Evolutionary conservation across 2,329 filamentous ascomycete genomes (phyloP).

Genomic region (Graphilbum fragrans): DNA sequence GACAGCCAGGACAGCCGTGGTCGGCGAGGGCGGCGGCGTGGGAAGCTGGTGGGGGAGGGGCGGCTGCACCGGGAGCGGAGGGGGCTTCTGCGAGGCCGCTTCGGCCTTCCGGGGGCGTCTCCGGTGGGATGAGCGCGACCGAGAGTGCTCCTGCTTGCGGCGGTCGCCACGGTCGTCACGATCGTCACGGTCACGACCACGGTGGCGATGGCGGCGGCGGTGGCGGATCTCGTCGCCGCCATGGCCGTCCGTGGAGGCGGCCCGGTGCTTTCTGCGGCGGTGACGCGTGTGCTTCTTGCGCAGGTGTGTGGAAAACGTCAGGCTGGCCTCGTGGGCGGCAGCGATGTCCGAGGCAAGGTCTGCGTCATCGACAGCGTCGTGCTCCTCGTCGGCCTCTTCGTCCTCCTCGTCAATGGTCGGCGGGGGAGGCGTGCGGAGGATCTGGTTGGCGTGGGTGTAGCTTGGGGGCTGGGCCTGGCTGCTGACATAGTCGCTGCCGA

Average conservation of each 20-base stretch:
- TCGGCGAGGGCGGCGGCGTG: slow-evolving; percentile 7
- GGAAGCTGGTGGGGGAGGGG: slow-evolving; percentile 2
- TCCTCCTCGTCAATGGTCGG: slow-evolving; percentile 11
- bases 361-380: slow-evolving; percentile 11
- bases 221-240: slow-evolving; percentile 11
- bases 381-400: slow-evolving; percentile 12
- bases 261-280: slow-evolving; percentile 18
- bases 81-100: neutral
- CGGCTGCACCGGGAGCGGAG: neutral
- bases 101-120: neutral
- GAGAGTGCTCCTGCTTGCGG: slow-evolving; percentile 8
- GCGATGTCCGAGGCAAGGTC: slow-evolving; percentile 21
- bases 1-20: slow-evolving; percentile 2
- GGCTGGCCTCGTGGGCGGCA: slow-evolving; percentile 19
- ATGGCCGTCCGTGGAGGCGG: slow-evolving; percentile 17
- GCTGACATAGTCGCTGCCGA: neutral
- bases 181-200: slow-evolving; percentile 10
- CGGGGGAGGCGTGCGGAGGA: slow-evolving; percentile 3
- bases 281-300: slow-evolving; percentile 31
- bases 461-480: too few species aligned
- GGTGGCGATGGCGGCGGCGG: slow-evolving; percentile 13
- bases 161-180: slow-evolving; percentile 9
- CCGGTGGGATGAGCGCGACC: neutral
- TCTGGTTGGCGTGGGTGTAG: neutral
- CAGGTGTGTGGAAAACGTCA: slow-evolving; percentile 32